A percentile compares a stretch with the other conserved stretches of the same genome.
Conservation (phyloP, 108 stramenopile genomes). For the Fragilariopsis cylindrus region DNA sequence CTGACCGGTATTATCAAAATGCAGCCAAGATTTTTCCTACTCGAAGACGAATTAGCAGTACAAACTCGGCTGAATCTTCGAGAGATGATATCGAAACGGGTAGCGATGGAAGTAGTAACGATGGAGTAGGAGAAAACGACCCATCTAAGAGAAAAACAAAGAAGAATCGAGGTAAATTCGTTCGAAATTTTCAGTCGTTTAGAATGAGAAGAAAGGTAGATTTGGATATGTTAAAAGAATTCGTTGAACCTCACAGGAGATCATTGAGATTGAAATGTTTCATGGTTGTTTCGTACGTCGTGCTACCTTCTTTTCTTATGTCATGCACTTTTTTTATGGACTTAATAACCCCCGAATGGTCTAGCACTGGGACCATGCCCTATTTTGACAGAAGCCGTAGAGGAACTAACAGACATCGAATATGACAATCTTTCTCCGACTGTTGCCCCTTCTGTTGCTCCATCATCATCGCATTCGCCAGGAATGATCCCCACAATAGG, state of each 20-base stretch:
- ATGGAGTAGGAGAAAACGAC: neutral
- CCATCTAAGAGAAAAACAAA: neutral
- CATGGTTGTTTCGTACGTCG: conserved; percentile 1
- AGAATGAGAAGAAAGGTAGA: conserved; percentile 20
- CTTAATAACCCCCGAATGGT: conserved; percentile 30
- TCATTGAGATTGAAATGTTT: neutral
- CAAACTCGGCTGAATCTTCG: neutral
- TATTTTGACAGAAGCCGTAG: neutral
- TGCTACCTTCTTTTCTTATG: conserved; percentile 23
- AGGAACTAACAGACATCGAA: neutral
- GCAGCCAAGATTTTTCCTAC: conserved; percentile 1
- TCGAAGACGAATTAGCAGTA: neutral
- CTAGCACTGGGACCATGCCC: neutral
- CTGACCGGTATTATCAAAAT: neutral
- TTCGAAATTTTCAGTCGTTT: neutral
- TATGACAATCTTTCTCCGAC: neutral
- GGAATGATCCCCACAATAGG: neutral
- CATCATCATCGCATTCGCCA: neutral
- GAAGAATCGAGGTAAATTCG: neutral
- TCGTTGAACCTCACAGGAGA: conserved; percentile 20
- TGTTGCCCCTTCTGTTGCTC: neutral
- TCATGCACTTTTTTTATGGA: conserved; percentile 27
- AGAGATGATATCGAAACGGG: neutral
- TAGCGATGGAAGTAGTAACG: neutral
- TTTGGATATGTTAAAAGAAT: conserved; percentile 15